Evolutionary conservation across 805 yeast species (phyloP), one percentile per base, ranked within the genome.

Genomic region (Suhomyces xylopsoci): DNA sequence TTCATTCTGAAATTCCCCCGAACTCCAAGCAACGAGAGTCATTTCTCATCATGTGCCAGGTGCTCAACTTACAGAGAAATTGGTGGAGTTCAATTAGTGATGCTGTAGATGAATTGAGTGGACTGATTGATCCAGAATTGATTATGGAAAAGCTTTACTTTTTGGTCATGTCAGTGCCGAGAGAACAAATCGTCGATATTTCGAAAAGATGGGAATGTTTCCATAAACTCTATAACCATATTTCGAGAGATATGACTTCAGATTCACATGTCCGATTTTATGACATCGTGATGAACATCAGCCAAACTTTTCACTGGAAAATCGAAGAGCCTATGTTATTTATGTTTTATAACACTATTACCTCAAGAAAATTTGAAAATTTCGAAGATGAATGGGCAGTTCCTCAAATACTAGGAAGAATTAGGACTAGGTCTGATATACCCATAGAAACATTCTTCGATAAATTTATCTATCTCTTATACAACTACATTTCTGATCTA

Each of bases 381-480:
- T 75, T 73, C 51, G 59, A 53, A 2, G 77, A 71, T 52, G 80
- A 74, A 53, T 51, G 56, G 38, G 53, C 47, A 14, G 57, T 58
- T 5, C 71, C 71, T 1, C 59, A 54, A 14, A 47, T 63, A 17
- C 48, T 66, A n/a, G 66, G 64, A 0, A 50, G 56, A 6, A 54
- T 73, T 3, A 51, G 51, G 9, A 55, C 69, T 0, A 53, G 68
- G 45, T 58, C 62, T 40, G 73, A 69, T 50, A 56, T 73, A 3
- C 76, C 66, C 2, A 52, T 50, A 3, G 51, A 49, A 9, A 51
- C 71, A 1, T 66, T 69, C 45, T 74, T 76, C 52, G 78, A 73
- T 19, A 56, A 63, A 24, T 74, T 74, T 55, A 58, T 74, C 66
- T 63, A 64, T 12, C 58, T 75, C n/a, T 53, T 73, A 12, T 73